Evolutionary conservation across 129 eudicot species (phyloP).

Genomic region (Arctium minus): DNA sequence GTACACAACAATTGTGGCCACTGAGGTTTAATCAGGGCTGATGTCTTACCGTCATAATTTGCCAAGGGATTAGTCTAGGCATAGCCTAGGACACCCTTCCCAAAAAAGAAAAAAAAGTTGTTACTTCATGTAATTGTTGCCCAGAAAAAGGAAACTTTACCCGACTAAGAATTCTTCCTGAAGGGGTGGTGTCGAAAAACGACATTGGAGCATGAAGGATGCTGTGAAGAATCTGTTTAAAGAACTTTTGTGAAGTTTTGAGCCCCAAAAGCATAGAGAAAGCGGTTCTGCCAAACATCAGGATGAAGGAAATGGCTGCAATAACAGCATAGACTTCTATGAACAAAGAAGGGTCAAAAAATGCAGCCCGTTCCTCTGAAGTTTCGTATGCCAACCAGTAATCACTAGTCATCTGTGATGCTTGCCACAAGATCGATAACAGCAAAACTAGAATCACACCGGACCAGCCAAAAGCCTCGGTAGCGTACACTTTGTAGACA

Average conservation of each 20-base stretch:
- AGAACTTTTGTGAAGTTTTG: slow-evolving; percentile 55
- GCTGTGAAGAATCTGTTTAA: slow-evolving; percentile 44
- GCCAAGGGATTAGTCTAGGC: no score
- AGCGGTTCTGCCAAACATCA: slow-evolving; percentile 33
- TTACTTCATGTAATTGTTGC: background rate
- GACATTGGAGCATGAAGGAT: slow-evolving; percentile 84
- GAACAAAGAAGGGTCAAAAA: slow-evolving; percentile 40
- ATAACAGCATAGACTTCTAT: slow-evolving; percentile 44
- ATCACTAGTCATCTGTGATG: slow-evolving; percentile 52
- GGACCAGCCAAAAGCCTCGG: slow-evolving; percentile 67
- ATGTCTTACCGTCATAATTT: no score
- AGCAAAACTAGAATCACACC: slow-evolving; percentile 44
- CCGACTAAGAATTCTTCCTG: slow-evolving; percentile 76
- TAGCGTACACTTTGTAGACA: slow-evolving; percentile 56
- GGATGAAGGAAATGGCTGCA: slow-evolving; percentile 31
- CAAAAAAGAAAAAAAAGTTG: no score
- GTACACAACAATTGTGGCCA: no score
- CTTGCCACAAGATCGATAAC: slow-evolving; percentile 47
- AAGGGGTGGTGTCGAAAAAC: slow-evolving; percentile 80
- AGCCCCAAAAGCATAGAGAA: slow-evolving; percentile 45
- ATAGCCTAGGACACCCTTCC: no score
- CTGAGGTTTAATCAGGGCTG: no score
- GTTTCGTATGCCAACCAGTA: slow-evolving; percentile 77
- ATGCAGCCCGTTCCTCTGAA: slow-evolving; percentile 27
- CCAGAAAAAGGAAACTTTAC: slow-evolving; percentile 19